A percentile compares a stretch with the other conserved stretches of the same genome.
Evolutionary conservation across 208 protist species (phyloP).

Genomic region (Trypanosoma cruzi): DNA sequence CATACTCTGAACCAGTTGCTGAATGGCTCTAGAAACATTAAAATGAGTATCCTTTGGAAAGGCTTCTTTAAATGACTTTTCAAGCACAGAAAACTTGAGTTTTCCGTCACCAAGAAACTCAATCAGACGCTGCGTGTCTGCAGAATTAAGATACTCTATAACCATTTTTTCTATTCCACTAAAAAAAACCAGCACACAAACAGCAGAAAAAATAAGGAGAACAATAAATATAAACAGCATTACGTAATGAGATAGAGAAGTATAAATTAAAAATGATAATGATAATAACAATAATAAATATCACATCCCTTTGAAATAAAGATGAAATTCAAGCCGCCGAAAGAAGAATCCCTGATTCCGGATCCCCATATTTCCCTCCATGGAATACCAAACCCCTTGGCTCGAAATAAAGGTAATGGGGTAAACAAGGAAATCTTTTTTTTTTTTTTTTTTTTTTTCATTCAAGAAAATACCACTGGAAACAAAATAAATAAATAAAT

Average conservation of each 20-base stretch:
- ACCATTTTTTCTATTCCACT: constrained; percentile 26
- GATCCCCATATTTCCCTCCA: constrained; percentile 22
- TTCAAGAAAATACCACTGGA: constrained; percentile 24
- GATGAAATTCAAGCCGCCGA: constrained; percentile 10
- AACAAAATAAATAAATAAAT: no score
- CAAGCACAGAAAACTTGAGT: constrained; percentile 38
- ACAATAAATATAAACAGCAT: background rate
- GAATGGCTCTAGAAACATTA: constrained; percentile 41
- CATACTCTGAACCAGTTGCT: constrained; percentile 39
- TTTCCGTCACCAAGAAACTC: constrained; percentile 41
- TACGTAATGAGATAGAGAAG: no score
- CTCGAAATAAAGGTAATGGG: constrained; percentile 29
- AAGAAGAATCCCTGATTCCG: constrained; percentile 27
- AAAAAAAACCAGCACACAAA: constrained; percentile 18
- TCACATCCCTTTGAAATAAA: constrained; percentile 1
- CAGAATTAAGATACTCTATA: constrained; percentile 30
- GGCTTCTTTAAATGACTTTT: constrained; percentile 58
- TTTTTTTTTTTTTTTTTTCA: constrained; percentile 29
- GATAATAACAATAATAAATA: constrained; percentile 5
- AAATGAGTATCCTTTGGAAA: constrained; percentile 41
- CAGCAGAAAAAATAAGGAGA: constrained; percentile 8
- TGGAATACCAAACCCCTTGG: constrained; percentile 18
- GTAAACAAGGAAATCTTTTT: no score
- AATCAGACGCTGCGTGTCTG: constrained; percentile 34
- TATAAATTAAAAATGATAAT: no score